Evolutionary conservation across 139 green algal genomes (phyloP), one percentile per base, ranked within the genome.

Genomic region (Micractinium conductrix): DNA sequence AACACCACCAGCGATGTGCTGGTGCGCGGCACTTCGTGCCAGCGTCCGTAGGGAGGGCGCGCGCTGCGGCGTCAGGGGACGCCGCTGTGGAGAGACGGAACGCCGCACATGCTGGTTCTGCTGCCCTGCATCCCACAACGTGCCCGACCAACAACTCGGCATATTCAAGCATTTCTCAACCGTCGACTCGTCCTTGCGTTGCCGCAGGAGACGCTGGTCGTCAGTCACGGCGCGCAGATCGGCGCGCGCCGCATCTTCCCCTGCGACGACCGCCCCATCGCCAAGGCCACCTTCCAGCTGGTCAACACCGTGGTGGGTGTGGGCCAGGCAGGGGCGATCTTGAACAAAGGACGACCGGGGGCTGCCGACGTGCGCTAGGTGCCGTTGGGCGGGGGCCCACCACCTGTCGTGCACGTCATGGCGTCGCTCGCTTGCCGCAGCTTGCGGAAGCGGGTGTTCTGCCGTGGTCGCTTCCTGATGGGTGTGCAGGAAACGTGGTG

Each of bases 201-300:
- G n/a, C n/a, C n/a, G n/a, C n/a, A 53, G 1, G 40, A 60, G 43
- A 7, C 80, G 68, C 58, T 89, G 53, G 44, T 90, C 48, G 72
- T 50, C 16, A 90, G 79, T 7, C 87, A 92, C 84, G 48, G 87
- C 26, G 87, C 87, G 73, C 38, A 63, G 21, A 53, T 16, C 24
- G 74, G 67, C 33, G 82, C 81, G 4, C 67, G 89, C 24, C 44
- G 40, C 21, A 19, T 89, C 43, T 38, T 91, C 44, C 89, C 89
- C 35, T 86, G 84, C 78, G 70, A 87, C 17, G 87, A 92, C 73
- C 62, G 72, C 8, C 87, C 87, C 8, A 55, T 21, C 22, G 84
- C 84, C 79, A 91, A 91, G 89, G 87, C 89, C 10, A 65, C 19
- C 0, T 91, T 91, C 26, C 28, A 37, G n/a, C n/a, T n/a, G 2